phyloP scores from a whole-genome alignment of 2,329 filamentous ascomycete species.

The Acrocalymma vagum region DNA sequence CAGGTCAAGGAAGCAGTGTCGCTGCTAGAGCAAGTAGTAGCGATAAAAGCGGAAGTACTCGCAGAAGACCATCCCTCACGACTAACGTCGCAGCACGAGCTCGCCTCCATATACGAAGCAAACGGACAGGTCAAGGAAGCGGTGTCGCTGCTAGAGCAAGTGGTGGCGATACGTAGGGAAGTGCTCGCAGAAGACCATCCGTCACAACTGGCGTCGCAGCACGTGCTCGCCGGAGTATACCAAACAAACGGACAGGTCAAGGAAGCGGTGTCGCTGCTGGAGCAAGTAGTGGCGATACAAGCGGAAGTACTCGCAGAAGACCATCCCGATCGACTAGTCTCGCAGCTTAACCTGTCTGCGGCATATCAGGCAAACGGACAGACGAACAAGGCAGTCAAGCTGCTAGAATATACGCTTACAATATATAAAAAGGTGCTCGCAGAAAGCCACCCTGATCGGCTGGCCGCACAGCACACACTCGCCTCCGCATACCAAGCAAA shows the following conservation, averaged over 20 bases:
- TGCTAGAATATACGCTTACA: constrained; percentile 4
- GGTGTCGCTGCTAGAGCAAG: constrained; percentile 10
- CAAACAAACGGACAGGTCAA: constrained; percentile 3
- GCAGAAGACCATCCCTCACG: constrained; percentile 6
- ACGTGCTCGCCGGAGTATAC: constrained; percentile 2
- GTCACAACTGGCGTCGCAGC: constrained; percentile 3
- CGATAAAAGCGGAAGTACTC: constrained; percentile 1
- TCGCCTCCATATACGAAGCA: constrained; percentile 7
- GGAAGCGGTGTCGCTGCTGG: constrained; percentile 5
- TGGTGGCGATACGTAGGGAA: constrained; percentile 1
- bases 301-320: constrained; percentile 1
- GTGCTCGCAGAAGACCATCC: constrained; percentile 3
- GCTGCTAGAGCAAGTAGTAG: constrained; percentile 16
- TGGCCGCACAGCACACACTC: constrained; percentile 14
- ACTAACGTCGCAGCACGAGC: constrained; percentile 10
- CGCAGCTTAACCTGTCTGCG: constrained; percentile 1
- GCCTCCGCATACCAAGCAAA: constrained; percentile 6
- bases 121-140: constrained; percentile 12
- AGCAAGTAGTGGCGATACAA: constrained; percentile 3
- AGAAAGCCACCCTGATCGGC: constrained; percentile 6
- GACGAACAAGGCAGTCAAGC: constrained; percentile 5
- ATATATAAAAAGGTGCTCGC: not conserved
- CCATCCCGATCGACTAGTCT: constrained; percentile 2
- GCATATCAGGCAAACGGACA: constrained; percentile 7
- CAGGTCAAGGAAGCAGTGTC: constrained; percentile 9